These are phyloP conservation scores for Solanum arcanum DNA, from an alignment of 257 asterid species.

Conservation along the genomic window DNA sequence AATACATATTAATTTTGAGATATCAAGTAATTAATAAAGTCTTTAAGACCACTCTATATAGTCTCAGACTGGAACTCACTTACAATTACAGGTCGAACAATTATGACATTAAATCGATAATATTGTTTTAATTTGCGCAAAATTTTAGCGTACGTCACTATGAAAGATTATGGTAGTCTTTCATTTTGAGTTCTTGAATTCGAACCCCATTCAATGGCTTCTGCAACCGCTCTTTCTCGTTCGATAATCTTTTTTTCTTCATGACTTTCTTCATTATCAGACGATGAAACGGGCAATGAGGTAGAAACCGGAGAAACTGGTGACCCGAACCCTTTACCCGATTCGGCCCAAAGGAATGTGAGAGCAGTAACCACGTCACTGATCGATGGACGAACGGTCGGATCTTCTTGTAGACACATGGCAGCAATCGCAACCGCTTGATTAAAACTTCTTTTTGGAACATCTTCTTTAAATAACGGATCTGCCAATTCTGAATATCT, in stretches of 20 bases:
- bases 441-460: constrained; percentile 50
- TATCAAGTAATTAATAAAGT: neutral
- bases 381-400: constrained; percentile 47
- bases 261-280: neutral
- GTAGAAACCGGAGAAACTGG: neutral
- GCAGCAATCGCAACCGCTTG: constrained; percentile 78
- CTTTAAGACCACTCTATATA: neutral
- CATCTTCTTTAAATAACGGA: constrained; percentile 41
- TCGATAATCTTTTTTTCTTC: constrained; percentile 9
- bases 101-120: neutral
- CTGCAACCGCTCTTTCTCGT: constrained; percentile 64
- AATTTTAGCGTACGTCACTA: neutral
- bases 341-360: constrained; percentile 40
- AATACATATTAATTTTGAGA: neutral
- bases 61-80: neutral
- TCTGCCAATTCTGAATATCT: constrained; percentile 50
- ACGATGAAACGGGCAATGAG: neutral
- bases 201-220: constrained; percentile 90
- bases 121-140: neutral
- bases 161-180: neutral
- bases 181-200: constrained; percentile 28
- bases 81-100: neutral
- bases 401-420: constrained; percentile 79
- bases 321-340: constrained; percentile 3
- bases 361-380: constrained; percentile 88